A percentile compares a stretch with the other conserved stretches of the same genome.
These are phyloP conservation scores for Tephrocybe rancida DNA, from an alignment of 768 basidiomycete genomes.

Conservation along the genomic window DNA sequence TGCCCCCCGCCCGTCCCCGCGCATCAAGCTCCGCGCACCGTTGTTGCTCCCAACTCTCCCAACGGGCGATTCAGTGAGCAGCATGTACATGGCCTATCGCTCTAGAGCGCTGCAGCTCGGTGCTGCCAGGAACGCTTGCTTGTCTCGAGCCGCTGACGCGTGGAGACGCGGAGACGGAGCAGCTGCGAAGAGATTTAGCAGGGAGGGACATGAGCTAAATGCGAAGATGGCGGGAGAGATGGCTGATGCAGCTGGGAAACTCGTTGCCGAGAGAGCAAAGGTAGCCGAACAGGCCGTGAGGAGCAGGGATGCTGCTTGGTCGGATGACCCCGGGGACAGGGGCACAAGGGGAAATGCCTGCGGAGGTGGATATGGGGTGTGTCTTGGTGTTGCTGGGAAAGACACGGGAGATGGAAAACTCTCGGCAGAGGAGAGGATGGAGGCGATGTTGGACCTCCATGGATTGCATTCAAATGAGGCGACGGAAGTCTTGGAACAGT, in stretches of 20 bases:
- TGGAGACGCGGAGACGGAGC: conserved; percentile 97
- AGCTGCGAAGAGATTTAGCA: conserved; percentile 90
- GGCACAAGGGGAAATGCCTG: conserved; percentile 69
- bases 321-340: conserved; percentile 84
- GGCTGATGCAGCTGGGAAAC: conserved; percentile 77
- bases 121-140: conserved; percentile 89
- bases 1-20: conserved; percentile 80
- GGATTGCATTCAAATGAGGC: conserved; percentile 94
- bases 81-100: conserved; percentile 88
- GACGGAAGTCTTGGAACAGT: conserved; percentile 87
- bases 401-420: conserved; percentile 55
- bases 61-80: conserved; percentile 81
- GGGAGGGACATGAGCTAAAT: conserved; percentile 94
- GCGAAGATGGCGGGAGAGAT: conserved; percentile 89
- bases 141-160: conserved; percentile 94
- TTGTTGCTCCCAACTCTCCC: conserved; percentile 84
- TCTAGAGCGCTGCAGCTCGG: conserved; percentile 89
- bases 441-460: conserved; percentile 87
- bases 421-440: conserved; percentile 87
- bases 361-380: conserved; percentile 84
- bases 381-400: conserved; percentile 80
- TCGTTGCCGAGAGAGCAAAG: conserved; percentile 82
- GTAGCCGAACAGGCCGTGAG: conserved; percentile 78
- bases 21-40: conserved; percentile 83
- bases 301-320: conserved; percentile 69